Base-by-base conservation (phyloP, 371 early-diverging fungal genomes). In the Apophysomyces trapeziformis region DNA sequence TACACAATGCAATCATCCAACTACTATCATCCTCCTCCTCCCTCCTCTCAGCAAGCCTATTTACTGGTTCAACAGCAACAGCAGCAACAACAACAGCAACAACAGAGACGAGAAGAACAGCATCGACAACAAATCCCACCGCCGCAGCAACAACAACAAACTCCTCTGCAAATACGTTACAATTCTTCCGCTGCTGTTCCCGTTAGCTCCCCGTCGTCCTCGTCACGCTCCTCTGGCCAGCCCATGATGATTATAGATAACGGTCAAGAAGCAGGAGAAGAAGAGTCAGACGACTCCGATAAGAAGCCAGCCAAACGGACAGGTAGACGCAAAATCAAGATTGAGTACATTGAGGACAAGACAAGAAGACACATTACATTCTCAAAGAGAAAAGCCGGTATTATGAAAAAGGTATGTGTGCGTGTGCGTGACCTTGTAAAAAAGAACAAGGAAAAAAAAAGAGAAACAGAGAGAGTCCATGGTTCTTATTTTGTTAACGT, bases 341-440 rank as follows among this genome's bases (percentile, higher is more conserved):
- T 96, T 74, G 95, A 94, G 74, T 97, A 90, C 75, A 99, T 99
- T 66, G 89, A 90, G 57, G 96, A 95, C 75, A 95, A 94, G 80
- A 90, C 88, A 63, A 85, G 94, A 67, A 87, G 99, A 67, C 93
- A 95, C 68, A 96, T 98, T 65, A 96, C 97, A 12, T 99, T 99
- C 77, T 90, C 90, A 71, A 99, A 99, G 79, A 86, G 99, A 74
- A 99, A 97, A 77, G 95, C 96, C 41, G 98, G 98, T 32, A 93
- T 99, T 66, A 95, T 98, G 96, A 98, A 98, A 81, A 99, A 97
- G 87, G 91, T 85, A 69, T 38, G 26, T 26, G 3, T 26, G 32
- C 32, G 32, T 26, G 32, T 26, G 32, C 32, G 32, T 26, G 32
- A 26, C 32, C 32, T 26, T 2, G 32, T 26, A 26, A 26, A 26